phyloP scores from a whole-genome alignment of 2,329 filamentous ascomycete species.

The Grosmannia penicillata region DNA sequence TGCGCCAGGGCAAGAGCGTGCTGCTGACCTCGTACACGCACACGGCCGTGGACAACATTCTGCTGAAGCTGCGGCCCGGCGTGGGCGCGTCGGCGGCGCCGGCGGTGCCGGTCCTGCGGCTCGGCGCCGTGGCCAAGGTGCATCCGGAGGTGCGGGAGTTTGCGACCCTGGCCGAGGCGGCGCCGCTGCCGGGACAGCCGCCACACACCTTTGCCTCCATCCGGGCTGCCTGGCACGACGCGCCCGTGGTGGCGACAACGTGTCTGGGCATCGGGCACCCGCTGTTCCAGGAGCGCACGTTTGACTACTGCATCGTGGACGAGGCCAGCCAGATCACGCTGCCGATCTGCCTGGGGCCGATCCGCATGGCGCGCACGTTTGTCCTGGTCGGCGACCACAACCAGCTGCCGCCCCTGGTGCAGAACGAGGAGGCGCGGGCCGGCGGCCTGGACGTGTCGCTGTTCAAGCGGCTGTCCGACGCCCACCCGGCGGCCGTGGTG shows the following conservation, averaged over 20 bases:
- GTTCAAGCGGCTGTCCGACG: constrained; percentile 85
- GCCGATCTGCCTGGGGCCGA: constrained; percentile 85
- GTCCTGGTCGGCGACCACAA: constrained; percentile 95
- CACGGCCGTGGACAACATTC: constrained; percentile 93
- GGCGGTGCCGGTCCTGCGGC: constrained; percentile 56
- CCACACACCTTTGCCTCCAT: constrained; percentile 73
- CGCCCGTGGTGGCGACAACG: constrained; percentile 84
- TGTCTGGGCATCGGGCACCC: constrained; percentile 85
- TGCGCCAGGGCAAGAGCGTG: constrained; percentile 81
- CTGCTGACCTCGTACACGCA: constrained; percentile 92
- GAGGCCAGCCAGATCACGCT: constrained; percentile 96
- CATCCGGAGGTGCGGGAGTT: constrained; percentile 81
- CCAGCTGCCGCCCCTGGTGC: constrained; percentile 84
- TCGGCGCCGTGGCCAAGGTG: constrained; percentile 73
- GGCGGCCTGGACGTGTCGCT: constrained; percentile 85
- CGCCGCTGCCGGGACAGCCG: constrained; percentile 57
- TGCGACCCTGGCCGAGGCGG: constrained; percentile 71
- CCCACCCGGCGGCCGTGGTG: constrained; percentile 74
- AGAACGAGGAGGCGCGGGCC: constrained; percentile 73
- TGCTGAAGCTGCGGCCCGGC: constrained; percentile 55
- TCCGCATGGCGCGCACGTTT: constrained; percentile 83
- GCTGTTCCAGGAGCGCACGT: constrained; percentile 74
- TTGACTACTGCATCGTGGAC: constrained; percentile 97
- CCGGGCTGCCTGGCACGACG: constrained; percentile 67
- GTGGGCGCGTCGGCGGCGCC: constrained; percentile 27